Conservation (phyloP, 176 grass and related monocot species). For the Hyparrhenia diplandra region DNA sequence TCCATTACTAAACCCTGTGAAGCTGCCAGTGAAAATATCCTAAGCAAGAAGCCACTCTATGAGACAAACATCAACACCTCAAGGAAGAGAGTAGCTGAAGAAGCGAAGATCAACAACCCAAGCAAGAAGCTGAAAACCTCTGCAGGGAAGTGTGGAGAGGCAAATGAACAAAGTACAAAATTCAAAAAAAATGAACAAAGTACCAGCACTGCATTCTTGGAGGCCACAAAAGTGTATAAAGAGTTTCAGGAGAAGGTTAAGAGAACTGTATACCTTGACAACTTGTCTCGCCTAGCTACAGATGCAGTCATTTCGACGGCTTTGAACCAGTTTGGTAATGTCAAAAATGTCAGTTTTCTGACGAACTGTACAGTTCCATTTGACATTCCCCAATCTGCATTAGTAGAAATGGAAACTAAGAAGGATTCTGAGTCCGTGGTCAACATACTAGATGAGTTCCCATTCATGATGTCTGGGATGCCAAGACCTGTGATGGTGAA, state of each 20-base stretch:
- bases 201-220: not conserved
- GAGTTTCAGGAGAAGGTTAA: conserved; percentile 66
- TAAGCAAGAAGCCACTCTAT: not conserved
- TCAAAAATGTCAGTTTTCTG: conserved; percentile 42
- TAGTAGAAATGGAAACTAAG: conserved; percentile 66
- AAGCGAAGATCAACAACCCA: not conserved
- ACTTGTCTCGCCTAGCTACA: conserved; percentile 47
- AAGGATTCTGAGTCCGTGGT: conserved; percentile 47
- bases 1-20: not conserved
- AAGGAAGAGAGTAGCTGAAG: not conserved
- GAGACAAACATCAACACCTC: not conserved
- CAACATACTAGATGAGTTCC: conserved; percentile 47
- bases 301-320: conserved; percentile 39
- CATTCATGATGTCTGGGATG: conserved; percentile 82
- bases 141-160: not conserved
- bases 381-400: conserved; percentile 55
- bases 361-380: conserved; percentile 58
- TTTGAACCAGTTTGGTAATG: conserved; percentile 57
- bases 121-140: not conserved
- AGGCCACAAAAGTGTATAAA: conserved; percentile 44
- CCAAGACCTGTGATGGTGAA: conserved; percentile 62
- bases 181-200: no score
- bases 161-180: no score
- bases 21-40: conserved; percentile 6
- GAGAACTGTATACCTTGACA: conserved; percentile 69